Percentiles rank a stretch among this genome's conserved stretches.
These are phyloP conservation scores for Sclerotinia sclerotiorum DNA, from an alignment of 2,329 filamentous ascomycete genomes.

Conservation along the genomic window DNA sequence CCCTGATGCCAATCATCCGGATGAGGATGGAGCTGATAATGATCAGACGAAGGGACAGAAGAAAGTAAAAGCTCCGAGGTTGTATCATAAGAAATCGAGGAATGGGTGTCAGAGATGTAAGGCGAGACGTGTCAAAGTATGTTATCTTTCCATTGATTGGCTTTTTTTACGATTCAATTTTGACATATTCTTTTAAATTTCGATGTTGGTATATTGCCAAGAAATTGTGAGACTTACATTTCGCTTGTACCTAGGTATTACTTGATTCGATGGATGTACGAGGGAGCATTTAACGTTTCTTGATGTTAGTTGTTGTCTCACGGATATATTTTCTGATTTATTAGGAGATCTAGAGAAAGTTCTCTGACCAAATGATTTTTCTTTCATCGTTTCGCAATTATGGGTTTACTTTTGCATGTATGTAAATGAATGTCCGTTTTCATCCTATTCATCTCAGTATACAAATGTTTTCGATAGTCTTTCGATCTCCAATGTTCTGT, in stretches of 20 bases:
- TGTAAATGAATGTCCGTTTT: neutral
- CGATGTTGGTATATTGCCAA: constrained; percentile 9
- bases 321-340: neutral
- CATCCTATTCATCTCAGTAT: neutral
- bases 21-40: neutral
- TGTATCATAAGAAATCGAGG: constrained; percentile 41
- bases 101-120: constrained; percentile 40
- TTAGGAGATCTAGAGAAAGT: constrained; percentile 4
- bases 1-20: neutral
- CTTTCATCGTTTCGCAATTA: neutral
- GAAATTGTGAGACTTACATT: neutral
- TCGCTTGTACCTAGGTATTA: constrained; percentile 12
- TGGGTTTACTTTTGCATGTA: neutral
- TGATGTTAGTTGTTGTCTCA: neutral
- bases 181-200: neutral
- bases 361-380: neutral
- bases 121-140: constrained; percentile 40
- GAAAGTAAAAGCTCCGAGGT: constrained; percentile 28
- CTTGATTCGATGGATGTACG: constrained; percentile 6
- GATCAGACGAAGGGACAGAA: constrained; percentile 4
- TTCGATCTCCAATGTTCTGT: neutral
- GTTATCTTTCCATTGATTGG: constrained; percentile 22
- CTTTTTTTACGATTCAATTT: neutral
- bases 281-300: neutral
- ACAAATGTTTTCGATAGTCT: neutral